Evolutionary conservation across 2,329 filamentous ascomycete genomes (phyloP).

Genomic region (Alternaria rosae): DNA sequence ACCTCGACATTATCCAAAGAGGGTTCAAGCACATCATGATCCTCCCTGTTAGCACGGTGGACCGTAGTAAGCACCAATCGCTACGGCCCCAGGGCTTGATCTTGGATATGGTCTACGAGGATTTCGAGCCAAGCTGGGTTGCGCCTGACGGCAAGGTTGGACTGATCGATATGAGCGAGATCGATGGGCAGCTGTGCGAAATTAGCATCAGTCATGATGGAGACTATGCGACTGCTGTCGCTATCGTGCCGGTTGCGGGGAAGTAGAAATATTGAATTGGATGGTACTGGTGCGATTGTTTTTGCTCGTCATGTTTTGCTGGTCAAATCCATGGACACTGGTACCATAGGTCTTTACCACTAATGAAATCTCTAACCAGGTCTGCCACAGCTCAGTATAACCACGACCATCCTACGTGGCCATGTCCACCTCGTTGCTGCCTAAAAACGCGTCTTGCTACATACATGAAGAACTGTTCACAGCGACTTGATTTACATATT

Average conservation of each 20-base stretch:
- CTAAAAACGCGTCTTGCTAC: neutral
- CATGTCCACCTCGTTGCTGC: neutral
- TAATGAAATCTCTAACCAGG: neutral
- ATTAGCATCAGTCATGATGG: constrained; percentile 89
- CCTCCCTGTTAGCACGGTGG: constrained; percentile 25
- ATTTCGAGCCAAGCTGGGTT: neutral
- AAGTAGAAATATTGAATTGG: neutral
- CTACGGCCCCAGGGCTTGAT: constrained; percentile 37
- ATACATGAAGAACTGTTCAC: neutral
- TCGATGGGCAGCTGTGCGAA: constrained; percentile 63
- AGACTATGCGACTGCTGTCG: constrained; percentile 78
- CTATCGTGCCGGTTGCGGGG: constrained; percentile 57
- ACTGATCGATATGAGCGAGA: constrained; percentile 11
- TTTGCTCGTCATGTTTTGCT: neutral
- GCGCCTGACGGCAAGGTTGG: neutral
- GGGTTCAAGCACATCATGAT: constrained; percentile 53
- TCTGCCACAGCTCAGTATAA: neutral
- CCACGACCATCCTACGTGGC: neutral
- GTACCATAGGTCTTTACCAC: neutral
- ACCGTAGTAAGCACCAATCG: constrained; percentile 19
- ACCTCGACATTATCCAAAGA: constrained; percentile 27
- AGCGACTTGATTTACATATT: neutral
- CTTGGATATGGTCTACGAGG: constrained; percentile 22
- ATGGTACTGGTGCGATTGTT: neutral
- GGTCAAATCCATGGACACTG: neutral